A percentile compares a stretch with the other conserved stretches of the same genome.
Conservation (phyloP, 2,329 filamentous ascomycete genomes). For the Clathrospora elynae region DNA sequence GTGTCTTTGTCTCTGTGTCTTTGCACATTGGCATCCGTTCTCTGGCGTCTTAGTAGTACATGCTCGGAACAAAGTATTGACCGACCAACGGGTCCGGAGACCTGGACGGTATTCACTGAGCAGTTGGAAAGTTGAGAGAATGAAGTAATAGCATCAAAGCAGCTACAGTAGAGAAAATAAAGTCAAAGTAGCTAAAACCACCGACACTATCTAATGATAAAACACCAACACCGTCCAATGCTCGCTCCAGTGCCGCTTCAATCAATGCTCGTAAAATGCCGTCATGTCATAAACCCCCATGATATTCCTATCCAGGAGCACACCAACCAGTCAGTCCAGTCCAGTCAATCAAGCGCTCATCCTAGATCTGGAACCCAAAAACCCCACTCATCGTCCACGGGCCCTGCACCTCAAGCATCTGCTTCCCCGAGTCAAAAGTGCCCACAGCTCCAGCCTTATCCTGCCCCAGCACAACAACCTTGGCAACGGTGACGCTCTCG, state of each 20-base stretch:
- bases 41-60: too few species aligned
- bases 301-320: too few species aligned
- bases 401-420: slow-evolving; percentile 30
- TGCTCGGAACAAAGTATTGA: not conserved
- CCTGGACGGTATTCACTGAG: not conserved
- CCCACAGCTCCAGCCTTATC: slow-evolving; percentile 19
- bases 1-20: too few species aligned
- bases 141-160: not conserved
- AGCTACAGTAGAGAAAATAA: not conserved
- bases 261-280: too few species aligned
- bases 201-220: not conserved
- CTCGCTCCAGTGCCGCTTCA: not conserved
- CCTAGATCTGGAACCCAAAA: slow-evolving; percentile 31
- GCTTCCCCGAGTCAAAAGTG: slow-evolving; percentile 17
- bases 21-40: not conserved
- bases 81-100: not conserved
- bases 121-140: not conserved
- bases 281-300: too few species aligned
- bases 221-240: not conserved
- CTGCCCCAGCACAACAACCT: slow-evolving; percentile 40
- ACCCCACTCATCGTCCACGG: slow-evolving; percentile 35
- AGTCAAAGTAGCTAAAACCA: not conserved
- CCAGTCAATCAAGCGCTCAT: too few species aligned
- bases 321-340: too few species aligned
- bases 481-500: slow-evolving; percentile 34